Conservation (phyloP, 169 alveolate genomes). For the Perkinsus marinus region DNA sequence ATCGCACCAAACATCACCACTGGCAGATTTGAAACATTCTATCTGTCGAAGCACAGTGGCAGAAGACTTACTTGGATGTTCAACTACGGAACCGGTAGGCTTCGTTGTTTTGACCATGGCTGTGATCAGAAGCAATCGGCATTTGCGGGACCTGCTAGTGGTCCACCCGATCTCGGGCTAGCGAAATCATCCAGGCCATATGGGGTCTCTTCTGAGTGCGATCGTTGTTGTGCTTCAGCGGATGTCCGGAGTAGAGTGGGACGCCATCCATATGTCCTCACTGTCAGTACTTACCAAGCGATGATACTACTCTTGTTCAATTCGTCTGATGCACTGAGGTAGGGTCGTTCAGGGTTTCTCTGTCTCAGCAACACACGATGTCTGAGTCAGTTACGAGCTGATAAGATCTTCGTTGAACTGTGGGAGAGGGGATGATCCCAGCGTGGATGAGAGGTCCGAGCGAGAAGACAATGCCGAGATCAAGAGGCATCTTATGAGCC, state of each 20-base stretch:
- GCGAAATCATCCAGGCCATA: no score
- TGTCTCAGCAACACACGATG: neutral
- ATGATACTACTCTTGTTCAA: neutral
- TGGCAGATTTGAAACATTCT: neutral
- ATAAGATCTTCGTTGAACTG: neutral
- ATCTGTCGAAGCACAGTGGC: neutral
- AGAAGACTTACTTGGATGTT: neutral
- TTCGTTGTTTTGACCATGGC: no score
- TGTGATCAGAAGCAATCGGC: no score
- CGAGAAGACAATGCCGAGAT: neutral
- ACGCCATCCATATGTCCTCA: neutral
- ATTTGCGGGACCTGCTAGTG: no score
- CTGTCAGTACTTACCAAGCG: neutral
- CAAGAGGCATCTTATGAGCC: constrained; percentile 1
- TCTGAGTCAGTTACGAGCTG: neutral
- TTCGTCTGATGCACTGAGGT: neutral
- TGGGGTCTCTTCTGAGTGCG: no score
- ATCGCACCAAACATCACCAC: no score
- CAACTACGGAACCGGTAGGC: neutral
- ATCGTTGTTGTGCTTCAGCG: neutral
- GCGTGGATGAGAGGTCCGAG: neutral
- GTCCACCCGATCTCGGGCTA: no score
- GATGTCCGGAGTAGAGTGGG: constrained; percentile 1
- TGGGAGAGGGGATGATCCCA: neutral
- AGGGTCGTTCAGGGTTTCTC: neutral